Evolutionary conservation across 495 filamentous ascomycete genomes (phyloP), one percentile per base, ranked within the genome.

Genomic region (Pseudevernia furfuracea): DNA sequence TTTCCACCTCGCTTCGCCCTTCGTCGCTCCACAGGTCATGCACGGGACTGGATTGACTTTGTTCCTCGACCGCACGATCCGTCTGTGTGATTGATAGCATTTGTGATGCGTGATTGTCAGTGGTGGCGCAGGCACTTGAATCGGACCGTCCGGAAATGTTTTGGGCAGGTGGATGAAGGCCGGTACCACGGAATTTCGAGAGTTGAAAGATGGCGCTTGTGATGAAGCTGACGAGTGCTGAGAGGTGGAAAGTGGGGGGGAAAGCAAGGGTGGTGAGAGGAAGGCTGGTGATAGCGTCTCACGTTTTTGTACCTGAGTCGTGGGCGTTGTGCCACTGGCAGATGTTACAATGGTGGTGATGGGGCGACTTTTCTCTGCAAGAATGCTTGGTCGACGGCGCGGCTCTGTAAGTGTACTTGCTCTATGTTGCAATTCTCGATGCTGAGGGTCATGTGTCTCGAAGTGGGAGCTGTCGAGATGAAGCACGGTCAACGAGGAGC

Each of bases 11-110:
- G 75, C 69, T 64, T 81, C 75, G 0, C 70, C 73, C 59, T 81
- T 75, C 12, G 73, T 71, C 48, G 79, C 77, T 37, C 74, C 73
- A 62, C 80, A 83, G 2, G 76, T 76, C 78, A 81, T 81, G 67
- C 80, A 83, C 9, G 78, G 80, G 28, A 79, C 70, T 11, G 78
- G 71, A 68, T 77, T 75, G 76, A 77, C 77, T 48, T 71, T 69
- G 63, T 83, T 83, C 46, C 70, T 71, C 15, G 77, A 74, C 12
- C 67, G 58, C 21, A 72, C 72, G 77, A 83, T 80, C 0, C 71
- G 66, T 28, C 73, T 69, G 59, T 83, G 80, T 11, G 74, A 72
- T 67, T 80, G 78, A 61, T 77, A 81, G 69, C 80, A 83, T 25
- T 68, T 62, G 59, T 70, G 76, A 49, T 82, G 80, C 14, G 75